Conservation (phyloP, 2,329 filamentous ascomycete genomes). For the Colletotrichum spaethianum region DNA sequence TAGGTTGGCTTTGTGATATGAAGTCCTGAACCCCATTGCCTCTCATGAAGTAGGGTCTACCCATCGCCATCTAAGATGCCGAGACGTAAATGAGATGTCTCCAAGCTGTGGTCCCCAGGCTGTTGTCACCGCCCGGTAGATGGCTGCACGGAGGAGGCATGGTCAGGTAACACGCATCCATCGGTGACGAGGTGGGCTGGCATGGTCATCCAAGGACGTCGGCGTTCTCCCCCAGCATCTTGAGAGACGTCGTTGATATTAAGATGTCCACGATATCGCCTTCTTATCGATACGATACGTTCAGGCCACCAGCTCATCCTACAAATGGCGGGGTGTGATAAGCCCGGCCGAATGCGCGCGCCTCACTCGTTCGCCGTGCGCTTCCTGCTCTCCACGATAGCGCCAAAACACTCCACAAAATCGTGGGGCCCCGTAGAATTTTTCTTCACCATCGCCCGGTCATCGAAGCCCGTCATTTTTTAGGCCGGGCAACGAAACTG, state of each 20-base stretch:
- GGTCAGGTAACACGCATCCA: not conserved
- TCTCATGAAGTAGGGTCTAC: too few relatives aligned
- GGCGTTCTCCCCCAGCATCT: not conserved
- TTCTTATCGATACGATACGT: slow-evolving; percentile 30
- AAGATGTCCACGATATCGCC: not conserved
- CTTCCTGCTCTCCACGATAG: slow-evolving; percentile 19
- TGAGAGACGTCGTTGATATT: slow-evolving; percentile 34
- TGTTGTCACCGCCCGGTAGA: slow-evolving; percentile 47
- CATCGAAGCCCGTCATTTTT: slow-evolving; percentile 25
- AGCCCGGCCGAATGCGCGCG: slow-evolving; percentile 7
- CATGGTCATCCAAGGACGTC: not conserved
- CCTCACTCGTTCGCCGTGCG: not conserved
- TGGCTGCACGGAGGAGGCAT: not conserved
- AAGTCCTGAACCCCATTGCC: not conserved
- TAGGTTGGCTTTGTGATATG: not conserved
- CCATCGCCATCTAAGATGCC: not conserved
- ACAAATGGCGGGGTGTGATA: slow-evolving; percentile 26
- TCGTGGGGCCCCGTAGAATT: slow-evolving; percentile 39
- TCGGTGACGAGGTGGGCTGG: too few relatives aligned
- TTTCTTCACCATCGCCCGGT: slow-evolving; percentile 7
- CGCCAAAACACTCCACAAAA: slow-evolving; percentile 32
- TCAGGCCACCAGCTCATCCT: slow-evolving; percentile 16
- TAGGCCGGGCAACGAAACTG: slow-evolving; percentile 16
- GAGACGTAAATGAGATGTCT: not conserved
- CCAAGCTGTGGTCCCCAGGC: slow-evolving; percentile 25